A percentile compares a stretch with the other conserved stretches of the same genome.
Conservation (phyloP, 495 filamentous ascomycete species). For the Astrothelium macrocarpum region DNA sequence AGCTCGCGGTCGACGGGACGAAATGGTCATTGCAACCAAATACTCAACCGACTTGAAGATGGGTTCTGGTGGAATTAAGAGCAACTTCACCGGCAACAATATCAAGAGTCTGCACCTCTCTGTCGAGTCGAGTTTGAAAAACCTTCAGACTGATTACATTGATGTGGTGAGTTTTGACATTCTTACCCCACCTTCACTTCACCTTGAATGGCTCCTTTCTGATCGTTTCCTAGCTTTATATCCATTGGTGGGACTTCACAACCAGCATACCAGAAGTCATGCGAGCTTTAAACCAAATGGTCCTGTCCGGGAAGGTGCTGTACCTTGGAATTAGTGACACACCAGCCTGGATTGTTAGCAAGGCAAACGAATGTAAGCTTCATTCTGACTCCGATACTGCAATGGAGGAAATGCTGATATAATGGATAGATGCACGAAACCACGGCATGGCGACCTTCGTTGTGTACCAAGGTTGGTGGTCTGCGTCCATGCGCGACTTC, state of each 20-base stretch:
- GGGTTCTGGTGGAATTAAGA: conserved; percentile 35
- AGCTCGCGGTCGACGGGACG: conserved; percentile 38
- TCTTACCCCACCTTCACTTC: not conserved
- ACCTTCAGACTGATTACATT: conserved; percentile 57
- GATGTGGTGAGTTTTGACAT: conserved; percentile 38
- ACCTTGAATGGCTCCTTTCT: not conserved
- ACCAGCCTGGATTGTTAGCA: conserved; percentile 34
- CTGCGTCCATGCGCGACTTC: conserved; percentile 34
- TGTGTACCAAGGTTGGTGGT: conserved; percentile 60
- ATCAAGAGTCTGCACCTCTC: conserved; percentile 50
- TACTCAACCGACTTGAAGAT: conserved; percentile 41
- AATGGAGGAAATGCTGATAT: not conserved
- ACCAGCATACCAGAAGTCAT: conserved; percentile 60
- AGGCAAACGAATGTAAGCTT: conserved; percentile 20
- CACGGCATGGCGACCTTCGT: conserved; percentile 50
- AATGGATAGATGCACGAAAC: not conserved
- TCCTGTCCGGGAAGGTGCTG: conserved; percentile 53
- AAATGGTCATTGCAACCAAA: conserved; percentile 61
- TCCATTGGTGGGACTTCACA: conserved; percentile 58
- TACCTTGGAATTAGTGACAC: conserved; percentile 64
- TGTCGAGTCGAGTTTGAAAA: conserved; percentile 46
- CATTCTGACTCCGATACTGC: not conserved
- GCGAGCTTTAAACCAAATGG: conserved; percentile 53
- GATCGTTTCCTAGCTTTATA: conserved; percentile 14
- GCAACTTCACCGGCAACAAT: conserved; percentile 51